These are phyloP conservation scores for Anacardium occidentale DNA, from an alignment of 345 rosid species.

Conservation along the genomic window DNA sequence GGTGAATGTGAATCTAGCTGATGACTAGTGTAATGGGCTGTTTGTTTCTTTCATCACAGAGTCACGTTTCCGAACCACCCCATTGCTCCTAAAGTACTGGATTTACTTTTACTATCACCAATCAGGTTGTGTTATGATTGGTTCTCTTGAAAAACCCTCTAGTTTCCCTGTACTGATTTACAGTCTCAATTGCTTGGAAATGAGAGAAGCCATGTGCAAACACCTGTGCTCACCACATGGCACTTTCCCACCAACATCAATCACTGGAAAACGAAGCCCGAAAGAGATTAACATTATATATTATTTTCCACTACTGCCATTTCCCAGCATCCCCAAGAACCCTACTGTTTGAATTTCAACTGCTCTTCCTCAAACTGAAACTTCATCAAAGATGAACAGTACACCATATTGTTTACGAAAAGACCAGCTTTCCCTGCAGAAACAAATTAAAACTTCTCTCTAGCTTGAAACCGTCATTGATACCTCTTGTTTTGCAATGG, in stretches of 20 bases:
- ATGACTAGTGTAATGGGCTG: neutral
- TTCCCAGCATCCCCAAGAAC: constrained; percentile 22
- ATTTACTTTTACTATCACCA: constrained; percentile 22
- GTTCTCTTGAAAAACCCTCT: constrained; percentile 40
- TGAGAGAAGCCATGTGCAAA: constrained; percentile 57
- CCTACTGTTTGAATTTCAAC: constrained; percentile 8
- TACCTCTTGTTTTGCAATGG: constrained; percentile 1
- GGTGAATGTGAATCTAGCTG: neutral
- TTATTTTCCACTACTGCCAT: constrained; percentile 11
- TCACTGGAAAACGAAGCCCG: constrained; percentile 7
- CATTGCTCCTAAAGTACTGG: constrained; percentile 14
- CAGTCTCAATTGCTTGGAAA: constrained; percentile 46
- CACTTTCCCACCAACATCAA: constrained; percentile 27
- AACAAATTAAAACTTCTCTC: neutral
- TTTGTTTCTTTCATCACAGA: constrained; percentile 9
- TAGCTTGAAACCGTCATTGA: neutral
- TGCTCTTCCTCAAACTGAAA: neutral
- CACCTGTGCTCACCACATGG: constrained; percentile 61
- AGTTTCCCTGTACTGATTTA: constrained; percentile 28
- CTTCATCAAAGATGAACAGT: neutral
- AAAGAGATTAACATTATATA: neutral
- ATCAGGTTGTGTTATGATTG: constrained; percentile 29
- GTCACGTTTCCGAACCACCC: constrained; percentile 22
- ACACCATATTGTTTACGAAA: neutral
- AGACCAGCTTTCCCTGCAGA: neutral